A percentile compares a stretch with the other conserved stretches of the same genome.
These are phyloP conservation scores for Dysphania ambrosioides DNA, from an alignment of 148 eudicot genomes.

Conservation along the genomic window DNA sequence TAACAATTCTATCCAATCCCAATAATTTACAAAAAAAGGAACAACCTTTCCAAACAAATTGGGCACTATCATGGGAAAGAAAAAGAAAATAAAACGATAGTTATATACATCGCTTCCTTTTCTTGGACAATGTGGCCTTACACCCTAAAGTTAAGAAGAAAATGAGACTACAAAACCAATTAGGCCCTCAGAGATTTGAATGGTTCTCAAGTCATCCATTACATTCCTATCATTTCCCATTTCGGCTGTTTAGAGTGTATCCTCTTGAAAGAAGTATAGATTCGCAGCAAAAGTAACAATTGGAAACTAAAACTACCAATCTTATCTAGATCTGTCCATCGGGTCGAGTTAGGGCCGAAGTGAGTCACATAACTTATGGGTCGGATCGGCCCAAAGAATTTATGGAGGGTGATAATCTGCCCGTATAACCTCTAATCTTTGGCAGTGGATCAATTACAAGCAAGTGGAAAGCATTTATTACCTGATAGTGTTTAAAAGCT, in stretches of 20 bases:
- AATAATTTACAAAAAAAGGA: neutral
- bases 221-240: neutral
- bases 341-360: too few species aligned
- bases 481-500: too few species aligned
- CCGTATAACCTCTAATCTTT: too few species aligned
- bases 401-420: too few species aligned
- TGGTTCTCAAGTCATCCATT: constrained; percentile 5
- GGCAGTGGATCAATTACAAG: too few species aligned
- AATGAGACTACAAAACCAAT: constrained; percentile 16
- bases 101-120: neutral
- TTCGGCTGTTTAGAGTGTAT: neutral
- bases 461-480: too few species aligned
- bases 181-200: constrained; percentile 23
- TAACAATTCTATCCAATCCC: constrained; percentile 1
- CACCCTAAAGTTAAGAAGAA: constrained; percentile 11
- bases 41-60: constrained; percentile 20
- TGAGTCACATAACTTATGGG: too few species aligned
- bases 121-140: neutral
- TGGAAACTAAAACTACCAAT: neutral
- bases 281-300: neutral
- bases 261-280: neutral
- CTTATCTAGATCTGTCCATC: too few species aligned
- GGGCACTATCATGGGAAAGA: constrained; percentile 19
- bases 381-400: too few species aligned
- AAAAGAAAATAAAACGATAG: neutral